Conservation (phyloP, 768 basidiomycete species). For the Chlorophyllum brunneum region DNA sequence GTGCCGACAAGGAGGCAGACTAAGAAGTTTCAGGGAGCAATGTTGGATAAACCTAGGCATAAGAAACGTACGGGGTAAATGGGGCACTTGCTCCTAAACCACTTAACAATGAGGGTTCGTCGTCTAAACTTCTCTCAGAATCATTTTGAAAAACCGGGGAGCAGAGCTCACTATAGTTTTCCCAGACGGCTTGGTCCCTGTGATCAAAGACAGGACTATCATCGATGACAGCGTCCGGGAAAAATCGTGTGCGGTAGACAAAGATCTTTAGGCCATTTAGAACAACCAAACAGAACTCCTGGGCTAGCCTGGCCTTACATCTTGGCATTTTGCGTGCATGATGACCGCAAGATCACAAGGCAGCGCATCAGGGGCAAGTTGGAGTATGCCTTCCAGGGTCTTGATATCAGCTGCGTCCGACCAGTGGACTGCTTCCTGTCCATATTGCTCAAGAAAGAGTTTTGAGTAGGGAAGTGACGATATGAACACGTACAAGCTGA, state of each 20-base stretch:
- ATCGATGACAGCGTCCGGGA: slow-evolving; percentile 12
- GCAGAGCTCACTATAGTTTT: not conserved
- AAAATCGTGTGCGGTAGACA: slow-evolving; percentile 20
- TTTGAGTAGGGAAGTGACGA: not conserved
- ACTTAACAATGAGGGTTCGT: not conserved
- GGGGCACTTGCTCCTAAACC: not conserved
- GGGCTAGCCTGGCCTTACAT: slow-evolving; percentile 33
- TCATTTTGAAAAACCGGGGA: not conserved
- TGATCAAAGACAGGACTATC: not conserved
- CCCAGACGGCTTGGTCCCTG: not conserved
- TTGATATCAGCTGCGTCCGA: slow-evolving; percentile 33
- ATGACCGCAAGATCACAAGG: slow-evolving; percentile 55
- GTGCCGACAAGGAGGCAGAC: slow-evolving; percentile 52
- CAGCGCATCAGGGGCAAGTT: slow-evolving; percentile 38
- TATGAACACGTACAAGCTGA: not conserved
- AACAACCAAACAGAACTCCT: not conserved
- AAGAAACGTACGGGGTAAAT: slow-evolving; percentile 24
- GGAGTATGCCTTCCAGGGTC: slow-evolving; percentile 33
- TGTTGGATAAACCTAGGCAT: not conserved
- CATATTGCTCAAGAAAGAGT: not conserved
- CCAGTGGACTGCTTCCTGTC: slow-evolving; percentile 28
- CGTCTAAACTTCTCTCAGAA: not conserved
- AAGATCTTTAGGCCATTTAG: slow-evolving; percentile 20
- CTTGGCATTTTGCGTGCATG: slow-evolving; percentile 54
- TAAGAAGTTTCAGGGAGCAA: slow-evolving; percentile 17